Conservation (phyloP, 2,329 filamentous ascomycete genomes). For the Pseudogymnoascus sp. region DNA sequence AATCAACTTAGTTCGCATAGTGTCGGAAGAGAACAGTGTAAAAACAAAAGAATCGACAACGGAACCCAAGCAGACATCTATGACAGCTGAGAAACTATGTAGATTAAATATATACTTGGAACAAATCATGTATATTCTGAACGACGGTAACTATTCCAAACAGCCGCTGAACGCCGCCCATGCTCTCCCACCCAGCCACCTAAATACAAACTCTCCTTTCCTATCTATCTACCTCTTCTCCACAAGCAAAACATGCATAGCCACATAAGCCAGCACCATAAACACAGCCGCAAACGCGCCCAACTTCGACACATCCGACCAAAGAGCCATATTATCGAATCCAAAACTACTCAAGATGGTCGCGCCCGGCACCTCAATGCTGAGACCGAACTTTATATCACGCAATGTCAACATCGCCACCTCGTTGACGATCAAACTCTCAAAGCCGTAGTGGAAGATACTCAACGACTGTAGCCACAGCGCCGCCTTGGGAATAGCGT, state of each 20-base stretch:
- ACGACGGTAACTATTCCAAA: neutral
- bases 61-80: neutral
- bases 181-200: neutral
- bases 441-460: constrained; percentile 97
- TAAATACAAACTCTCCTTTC: constrained; percentile 7
- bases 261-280: constrained; percentile 76
- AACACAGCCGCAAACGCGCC: constrained; percentile 77
- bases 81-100: neutral
- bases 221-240: constrained; percentile 60
- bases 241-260: constrained; percentile 89
- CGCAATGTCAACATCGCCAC: constrained; percentile 82
- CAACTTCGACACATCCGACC: constrained; percentile 74
- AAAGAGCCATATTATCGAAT: constrained; percentile 80
- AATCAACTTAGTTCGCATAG: neutral
- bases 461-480: constrained; percentile 88
- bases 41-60: neutral
- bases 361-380: constrained; percentile 91
- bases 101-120: neutral
- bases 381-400: constrained; percentile 90
- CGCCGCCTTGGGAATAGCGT: constrained; percentile 78
- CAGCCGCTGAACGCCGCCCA: constrained; percentile 1
- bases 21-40: neutral
- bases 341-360: constrained; percentile 92
- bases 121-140: constrained; percentile 2
- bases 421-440: constrained; percentile 94